These are phyloP conservation scores for Ceratobasidium sp. DNA, from an alignment of 1,284 basidiomycete species.

Conservation along the genomic window DNA sequence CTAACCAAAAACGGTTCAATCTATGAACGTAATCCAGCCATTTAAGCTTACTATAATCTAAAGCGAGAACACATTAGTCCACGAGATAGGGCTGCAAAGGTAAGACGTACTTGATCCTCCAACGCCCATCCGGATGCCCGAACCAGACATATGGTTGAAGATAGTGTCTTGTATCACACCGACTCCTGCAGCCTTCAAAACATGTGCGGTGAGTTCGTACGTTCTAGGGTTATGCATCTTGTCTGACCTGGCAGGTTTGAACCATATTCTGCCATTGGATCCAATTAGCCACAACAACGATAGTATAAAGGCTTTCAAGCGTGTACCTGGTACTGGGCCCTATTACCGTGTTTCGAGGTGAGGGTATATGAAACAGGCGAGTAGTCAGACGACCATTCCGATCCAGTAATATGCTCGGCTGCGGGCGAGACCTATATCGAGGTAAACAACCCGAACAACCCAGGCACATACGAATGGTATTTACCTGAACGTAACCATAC, in stretches of 20 bases:
- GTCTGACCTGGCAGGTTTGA: conserved; percentile 26
- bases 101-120: conserved; percentile 19
- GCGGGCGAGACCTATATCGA: conserved; percentile 41
- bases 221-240: too few species aligned
- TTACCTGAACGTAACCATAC: conserved; percentile 74
- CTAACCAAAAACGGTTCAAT: conserved; percentile 34
- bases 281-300: background rate
- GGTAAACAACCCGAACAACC: background rate
- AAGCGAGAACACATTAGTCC: background rate
- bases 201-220: background rate
- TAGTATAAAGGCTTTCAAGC: background rate
- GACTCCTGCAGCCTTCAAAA: conserved; percentile 48
- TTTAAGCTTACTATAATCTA: conserved; percentile 34
- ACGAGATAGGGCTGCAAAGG: background rate
- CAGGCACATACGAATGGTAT: background rate
- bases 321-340: conserved; percentile 47
- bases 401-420: conserved; percentile 48
- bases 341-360: conserved; percentile 50
- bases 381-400: conserved; percentile 52
- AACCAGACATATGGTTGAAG: conserved; percentile 51
- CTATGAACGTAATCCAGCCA: background rate
- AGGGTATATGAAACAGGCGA: conserved; percentile 51
- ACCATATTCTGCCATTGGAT: conserved; percentile 49
- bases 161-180: conserved; percentile 51
- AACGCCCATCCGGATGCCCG: conserved; percentile 9